A percentile compares a stretch with the other conserved stretches of the same genome.
Conservation (phyloP, 1,139 yeast species). For the Blastobotrys apis region DNA sequence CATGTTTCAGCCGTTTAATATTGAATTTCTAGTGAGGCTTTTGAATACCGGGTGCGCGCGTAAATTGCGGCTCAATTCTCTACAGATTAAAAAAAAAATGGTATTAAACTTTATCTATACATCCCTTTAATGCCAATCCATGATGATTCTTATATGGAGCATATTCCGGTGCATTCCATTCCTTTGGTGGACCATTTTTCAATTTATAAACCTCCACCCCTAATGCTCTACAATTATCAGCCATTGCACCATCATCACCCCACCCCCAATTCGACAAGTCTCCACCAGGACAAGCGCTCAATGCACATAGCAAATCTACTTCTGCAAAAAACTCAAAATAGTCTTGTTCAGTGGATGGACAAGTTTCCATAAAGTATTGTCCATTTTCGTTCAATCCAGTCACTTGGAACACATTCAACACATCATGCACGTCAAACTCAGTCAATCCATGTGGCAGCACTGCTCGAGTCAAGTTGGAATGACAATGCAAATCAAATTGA, state of each 20-base stretch:
- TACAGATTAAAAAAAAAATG: no score
- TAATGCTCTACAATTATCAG: conserved; percentile 58
- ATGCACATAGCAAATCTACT: conserved; percentile 58
- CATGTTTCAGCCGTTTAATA: no score
- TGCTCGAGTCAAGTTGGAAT: conserved; percentile 58
- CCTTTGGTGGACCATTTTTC: conserved; percentile 44
- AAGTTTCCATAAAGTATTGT: conserved; percentile 66
- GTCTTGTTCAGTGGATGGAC: conserved; percentile 56
- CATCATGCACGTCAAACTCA: conserved; percentile 66
- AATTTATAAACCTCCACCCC: conserved; percentile 57
- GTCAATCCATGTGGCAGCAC: conserved; percentile 56
- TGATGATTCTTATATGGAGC: conserved; percentile 55
- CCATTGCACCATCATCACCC: conserved; percentile 57
- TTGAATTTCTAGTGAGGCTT: no score
- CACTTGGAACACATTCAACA: conserved; percentile 63
- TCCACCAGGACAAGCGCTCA: conserved; percentile 70
- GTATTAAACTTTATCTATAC: no score
- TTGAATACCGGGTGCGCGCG: no score
- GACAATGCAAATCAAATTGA: conserved; percentile 64
- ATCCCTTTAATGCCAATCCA: no score
- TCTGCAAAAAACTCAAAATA: conserved; percentile 67
- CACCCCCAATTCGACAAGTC: conserved; percentile 67
- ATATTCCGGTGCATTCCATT: conserved; percentile 50
- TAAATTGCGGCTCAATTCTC: no score
- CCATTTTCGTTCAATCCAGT: conserved; percentile 63